These are phyloP conservation scores for Teratosphaeria gauchensis DNA, from an alignment of 2,329 filamentous ascomycete species.

Conservation along the genomic window DNA sequence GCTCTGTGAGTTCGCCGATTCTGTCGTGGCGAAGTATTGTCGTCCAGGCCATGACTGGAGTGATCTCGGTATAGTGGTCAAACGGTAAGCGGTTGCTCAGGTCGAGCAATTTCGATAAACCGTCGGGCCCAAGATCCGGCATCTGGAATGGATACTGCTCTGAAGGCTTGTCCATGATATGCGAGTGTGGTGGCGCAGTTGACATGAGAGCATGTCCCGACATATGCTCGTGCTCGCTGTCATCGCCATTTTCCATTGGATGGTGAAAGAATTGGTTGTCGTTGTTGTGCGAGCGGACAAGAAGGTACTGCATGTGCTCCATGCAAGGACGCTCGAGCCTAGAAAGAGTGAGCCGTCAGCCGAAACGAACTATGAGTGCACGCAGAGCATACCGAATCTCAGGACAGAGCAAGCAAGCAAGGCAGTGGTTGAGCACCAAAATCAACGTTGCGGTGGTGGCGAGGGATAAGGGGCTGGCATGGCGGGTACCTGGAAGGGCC, in stretches of 20 bases:
- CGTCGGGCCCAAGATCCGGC: constrained; percentile 58
- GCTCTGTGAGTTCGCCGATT: constrained; percentile 53
- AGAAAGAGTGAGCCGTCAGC: constrained; percentile 7
- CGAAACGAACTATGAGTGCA: constrained; percentile 10
- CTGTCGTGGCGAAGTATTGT: constrained; percentile 64
- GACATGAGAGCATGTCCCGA: constrained; percentile 86
- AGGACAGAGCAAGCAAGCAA: background rate
- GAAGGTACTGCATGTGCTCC: constrained; percentile 73
- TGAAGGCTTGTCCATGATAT: constrained; percentile 46
- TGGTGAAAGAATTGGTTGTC: constrained; percentile 28
- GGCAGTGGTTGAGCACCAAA: background rate
- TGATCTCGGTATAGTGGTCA: constrained; percentile 67
- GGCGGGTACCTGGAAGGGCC: constrained; percentile 18
- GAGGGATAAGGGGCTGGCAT: constrained; percentile 51
- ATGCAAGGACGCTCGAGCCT: constrained; percentile 91
- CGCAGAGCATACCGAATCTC: constrained; percentile 7
- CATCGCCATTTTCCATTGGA: constrained; percentile 33
- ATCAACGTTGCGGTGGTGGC: constrained; percentile 42
- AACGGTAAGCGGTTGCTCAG: constrained; percentile 74
- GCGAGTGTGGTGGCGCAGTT: constrained; percentile 66
- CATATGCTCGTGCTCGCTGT: constrained; percentile 53
- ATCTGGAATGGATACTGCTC: constrained; percentile 59
- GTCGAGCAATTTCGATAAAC: constrained; percentile 72
- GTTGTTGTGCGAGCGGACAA: constrained; percentile 46
- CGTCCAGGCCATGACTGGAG: constrained; percentile 89